Evolutionary conservation across 306 rosid species (phyloP).

Genomic region (Abrus precatorius): DNA sequence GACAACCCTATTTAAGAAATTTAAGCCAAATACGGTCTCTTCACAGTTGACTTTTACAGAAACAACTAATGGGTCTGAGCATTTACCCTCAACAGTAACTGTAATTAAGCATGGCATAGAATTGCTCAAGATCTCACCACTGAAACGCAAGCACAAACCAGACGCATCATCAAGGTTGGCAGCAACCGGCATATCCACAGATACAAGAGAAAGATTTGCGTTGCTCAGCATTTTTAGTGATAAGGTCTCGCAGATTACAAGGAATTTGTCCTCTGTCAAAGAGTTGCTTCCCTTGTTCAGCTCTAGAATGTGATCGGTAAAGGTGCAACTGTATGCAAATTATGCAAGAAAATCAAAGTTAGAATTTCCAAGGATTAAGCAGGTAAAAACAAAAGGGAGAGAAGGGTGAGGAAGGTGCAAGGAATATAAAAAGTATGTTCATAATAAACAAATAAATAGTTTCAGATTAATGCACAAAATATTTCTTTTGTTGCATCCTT

Average conservation of each 20-base stretch:
- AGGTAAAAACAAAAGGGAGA: constrained; percentile 18
- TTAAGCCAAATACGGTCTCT: constrained; percentile 94
- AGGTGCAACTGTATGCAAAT: constrained; percentile 72
- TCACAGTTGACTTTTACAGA: constrained; percentile 88
- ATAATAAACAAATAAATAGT: constrained; percentile 10
- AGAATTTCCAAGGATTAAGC: constrained; percentile 31
- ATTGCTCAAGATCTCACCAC: constrained; percentile 82
- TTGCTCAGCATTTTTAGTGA: constrained; percentile 87
- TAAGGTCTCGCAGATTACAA: constrained; percentile 76
- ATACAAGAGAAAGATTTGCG: constrained; percentile 79
- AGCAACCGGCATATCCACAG: constrained; percentile 85
- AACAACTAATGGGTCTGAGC: constrained; percentile 75
- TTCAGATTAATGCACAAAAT: constrained; percentile 13
- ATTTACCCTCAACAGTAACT: constrained; percentile 82
- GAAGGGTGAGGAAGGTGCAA: background rate
- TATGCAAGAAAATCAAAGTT: constrained; percentile 49
- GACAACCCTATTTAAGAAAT: constrained; percentile 86
- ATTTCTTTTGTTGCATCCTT: constrained; percentile 8
- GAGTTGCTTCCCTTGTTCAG: constrained; percentile 62
- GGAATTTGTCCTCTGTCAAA: constrained; percentile 72
- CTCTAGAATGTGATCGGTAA: constrained; percentile 78
- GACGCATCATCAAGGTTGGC: constrained; percentile 85
- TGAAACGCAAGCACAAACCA: constrained; percentile 88
- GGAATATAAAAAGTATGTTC: constrained; percentile 6
- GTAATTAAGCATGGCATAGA: constrained; percentile 82